Percentiles rank a stretch among this genome's conserved stretches.
These are phyloP conservation scores for Nicotiana paniculata DNA, from an alignment of 257 asterid species.

Conservation along the genomic window DNA sequence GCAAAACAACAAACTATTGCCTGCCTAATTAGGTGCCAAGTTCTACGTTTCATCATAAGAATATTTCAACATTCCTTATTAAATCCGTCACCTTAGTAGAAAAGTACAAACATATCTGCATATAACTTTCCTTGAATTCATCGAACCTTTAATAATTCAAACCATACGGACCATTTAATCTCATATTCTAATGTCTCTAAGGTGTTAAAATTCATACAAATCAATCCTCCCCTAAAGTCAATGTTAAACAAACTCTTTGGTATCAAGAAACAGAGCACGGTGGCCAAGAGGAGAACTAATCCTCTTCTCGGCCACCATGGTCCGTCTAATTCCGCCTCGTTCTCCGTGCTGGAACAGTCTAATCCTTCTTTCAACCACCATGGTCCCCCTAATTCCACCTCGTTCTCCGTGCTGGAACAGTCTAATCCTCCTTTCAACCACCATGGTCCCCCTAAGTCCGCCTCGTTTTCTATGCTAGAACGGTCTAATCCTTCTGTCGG, in stretches of 20 bases:
- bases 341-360: neutral
- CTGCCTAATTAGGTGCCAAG: too few species aligned
- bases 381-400: neutral
- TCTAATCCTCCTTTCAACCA: neutral
- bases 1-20: too few species aligned
- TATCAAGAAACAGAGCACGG: slow-evolving; percentile 10
- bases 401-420: too few species aligned
- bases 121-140: neutral
- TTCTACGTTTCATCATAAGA: too few species aligned
- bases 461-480: neutral
- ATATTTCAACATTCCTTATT: neutral
- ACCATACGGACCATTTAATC: neutral
- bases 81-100: neutral
- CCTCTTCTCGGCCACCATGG: neutral
- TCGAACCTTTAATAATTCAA: neutral
- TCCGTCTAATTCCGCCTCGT: neutral
- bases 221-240: neutral
- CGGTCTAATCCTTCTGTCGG: neutral
- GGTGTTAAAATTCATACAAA: neutral
- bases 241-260: slow-evolving; percentile 41
- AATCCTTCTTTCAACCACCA: neutral
- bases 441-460: neutral
- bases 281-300: neutral
- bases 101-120: neutral
- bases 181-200: neutral